Evolutionary conservation across 2,329 filamentous ascomycete genomes (phyloP).

Genomic region (Dryadomyces quercivorus): DNA sequence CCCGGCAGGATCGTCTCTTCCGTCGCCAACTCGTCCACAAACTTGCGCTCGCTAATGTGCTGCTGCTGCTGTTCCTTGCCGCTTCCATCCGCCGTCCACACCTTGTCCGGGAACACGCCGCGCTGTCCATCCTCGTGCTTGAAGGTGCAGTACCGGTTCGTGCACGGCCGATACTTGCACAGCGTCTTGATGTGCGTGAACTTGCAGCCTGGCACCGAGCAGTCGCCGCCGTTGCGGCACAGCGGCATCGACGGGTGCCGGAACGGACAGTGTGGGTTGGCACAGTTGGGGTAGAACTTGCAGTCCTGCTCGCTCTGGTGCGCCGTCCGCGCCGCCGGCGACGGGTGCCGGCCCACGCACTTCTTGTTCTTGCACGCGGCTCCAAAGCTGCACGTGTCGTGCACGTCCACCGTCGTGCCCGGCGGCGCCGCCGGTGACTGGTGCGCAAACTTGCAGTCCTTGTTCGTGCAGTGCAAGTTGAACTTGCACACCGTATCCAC

Average conservation of each 20-base stretch:
- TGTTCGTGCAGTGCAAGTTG: conserved; percentile 79
- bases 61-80: conserved; percentile 20
- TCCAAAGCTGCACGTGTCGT: conserved; percentile 71
- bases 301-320: conserved; percentile 79
- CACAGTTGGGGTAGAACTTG: conserved; percentile 85
- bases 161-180: conserved; percentile 86
- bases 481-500: conserved; percentile 72
- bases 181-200: conserved; percentile 77
- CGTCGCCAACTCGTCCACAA: conserved; percentile 56
- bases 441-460: conserved; percentile 85
- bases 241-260: conserved; percentile 76
- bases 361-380: conserved; percentile 93
- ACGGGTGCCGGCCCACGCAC: conserved; percentile 84
- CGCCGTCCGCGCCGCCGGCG: conserved; percentile 65
- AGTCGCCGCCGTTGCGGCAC: conserved; percentile 86
- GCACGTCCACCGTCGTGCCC: conserved; percentile 64
- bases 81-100: conserved; percentile 59
- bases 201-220: conserved; percentile 68
- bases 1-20: conserved; percentile 65
- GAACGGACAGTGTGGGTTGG: conserved; percentile 79
- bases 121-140: conserved; percentile 87
- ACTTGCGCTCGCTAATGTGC: conserved; percentile 81
- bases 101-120: conserved; percentile 74
- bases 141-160: conserved; percentile 78
- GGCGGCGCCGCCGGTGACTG: conserved; percentile 83